Base-by-base conservation (phyloP, 169 alveolate species). In the Perkinsus olseni region DNA sequence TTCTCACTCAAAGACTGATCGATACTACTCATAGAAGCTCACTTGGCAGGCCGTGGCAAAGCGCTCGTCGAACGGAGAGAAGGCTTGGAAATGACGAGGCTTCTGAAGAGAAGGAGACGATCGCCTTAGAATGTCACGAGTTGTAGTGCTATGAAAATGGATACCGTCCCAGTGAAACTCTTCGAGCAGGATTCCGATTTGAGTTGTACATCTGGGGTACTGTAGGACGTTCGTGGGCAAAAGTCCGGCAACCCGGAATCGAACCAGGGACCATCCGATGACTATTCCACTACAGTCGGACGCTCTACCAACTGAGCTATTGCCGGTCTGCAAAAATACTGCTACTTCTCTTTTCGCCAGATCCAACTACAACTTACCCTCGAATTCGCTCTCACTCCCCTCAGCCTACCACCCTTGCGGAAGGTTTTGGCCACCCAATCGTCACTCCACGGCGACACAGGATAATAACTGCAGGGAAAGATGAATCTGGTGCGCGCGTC, bases 161-260 rank as follows among this genome's bases (percentile, higher is more conserved):
- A n/a, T n/a, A n/a, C n/a, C n/a, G n/a, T n/a, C n/a, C n/a, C n/a
- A n/a, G n/a, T n/a, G n/a, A n/a, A n/a, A n/a, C n/a, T n/a, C n/a
- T n/a, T n/a, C n/a, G n/a, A n/a, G n/a, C n/a, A n/a, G n/a, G n/a
- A n/a, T n/a, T n/a, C n/a, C n/a, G n/a, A n/a, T n/a, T n/a, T n/a
- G n/a, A n/a, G n/a, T n/a, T n/a, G n/a, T n/a, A n/a, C n/a, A n/a
- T n/a, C n/a, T n/a, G n/a, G n/a, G n/a, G n/a, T n/a, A n/a, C n/a
- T n/a, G n/a, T n/a, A n/a, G n/a, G n/a, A n/a, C n/a, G n/a, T n/a
- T n/a, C n/a, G n/a, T n/a, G n/a, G n/a, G n/a, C n/a, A 62, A 8
- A 62, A 62, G 82, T 62, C 82, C 82, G 82, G 82, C 82, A 62
- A 62, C 82, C 82, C 82, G 82, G 82, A 62, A 62, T 62, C 82